These are phyloP conservation scores for Syzygium oleosum DNA, from an alignment of 345 rosid species.

Conservation along the genomic window DNA sequence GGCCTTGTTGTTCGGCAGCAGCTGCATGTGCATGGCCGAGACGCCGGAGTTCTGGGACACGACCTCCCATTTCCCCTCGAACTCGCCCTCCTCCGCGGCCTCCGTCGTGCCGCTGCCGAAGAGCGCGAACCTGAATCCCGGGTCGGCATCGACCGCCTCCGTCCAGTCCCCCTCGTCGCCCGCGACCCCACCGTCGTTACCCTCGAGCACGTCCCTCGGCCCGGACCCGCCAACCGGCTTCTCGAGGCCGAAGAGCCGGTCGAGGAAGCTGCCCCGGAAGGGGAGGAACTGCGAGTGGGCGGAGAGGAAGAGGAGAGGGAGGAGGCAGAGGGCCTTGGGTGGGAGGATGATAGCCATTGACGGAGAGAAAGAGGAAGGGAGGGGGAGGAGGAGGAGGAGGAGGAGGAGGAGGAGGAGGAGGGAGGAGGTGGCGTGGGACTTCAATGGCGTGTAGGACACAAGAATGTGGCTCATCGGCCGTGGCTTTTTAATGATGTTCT, in stretches of 20 bases:
- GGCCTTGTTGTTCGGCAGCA: conserved; percentile 58
- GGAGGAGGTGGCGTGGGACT: background rate
- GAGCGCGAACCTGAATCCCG: background rate
- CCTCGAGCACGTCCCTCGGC: background rate
- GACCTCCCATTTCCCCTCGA: conserved; percentile 53
- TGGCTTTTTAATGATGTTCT: background rate
- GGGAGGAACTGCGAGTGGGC: background rate
- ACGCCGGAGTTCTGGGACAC: conserved; percentile 55
- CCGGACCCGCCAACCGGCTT: background rate
- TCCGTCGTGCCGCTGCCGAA: background rate
- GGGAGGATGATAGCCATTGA: background rate
- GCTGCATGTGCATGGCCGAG: conserved; percentile 72
- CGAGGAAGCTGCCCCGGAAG: background rate
- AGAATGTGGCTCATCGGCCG: background rate
- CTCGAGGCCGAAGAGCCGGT: background rate
- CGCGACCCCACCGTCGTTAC: background rate
- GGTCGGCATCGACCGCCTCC: background rate
- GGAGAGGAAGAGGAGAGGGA: conserved; percentile 7
- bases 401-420: background rate
- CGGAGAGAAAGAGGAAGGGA: background rate
- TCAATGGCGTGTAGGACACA: no score
- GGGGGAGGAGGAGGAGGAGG: background rate
- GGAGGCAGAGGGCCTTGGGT: background rate
- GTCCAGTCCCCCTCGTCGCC: background rate
- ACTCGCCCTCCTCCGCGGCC: background rate